Conservation (phyloP, 768 basidiomycete species). For the Leccinellum albellum region DNA sequence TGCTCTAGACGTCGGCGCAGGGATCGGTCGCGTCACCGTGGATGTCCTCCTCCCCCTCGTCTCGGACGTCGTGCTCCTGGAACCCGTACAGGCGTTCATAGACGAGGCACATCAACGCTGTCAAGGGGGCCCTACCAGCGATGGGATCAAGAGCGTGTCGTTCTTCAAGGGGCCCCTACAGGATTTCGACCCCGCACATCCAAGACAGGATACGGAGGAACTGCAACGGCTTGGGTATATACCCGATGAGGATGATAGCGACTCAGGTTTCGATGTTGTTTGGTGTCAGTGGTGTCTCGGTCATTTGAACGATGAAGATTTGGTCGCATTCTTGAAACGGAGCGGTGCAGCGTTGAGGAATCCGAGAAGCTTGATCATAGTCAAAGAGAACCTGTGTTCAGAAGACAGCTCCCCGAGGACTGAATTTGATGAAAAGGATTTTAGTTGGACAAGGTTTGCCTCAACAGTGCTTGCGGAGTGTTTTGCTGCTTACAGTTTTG, state of each 20-base stretch:
- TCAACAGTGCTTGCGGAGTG: neutral
- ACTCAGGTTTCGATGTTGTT: constrained; percentile 77
- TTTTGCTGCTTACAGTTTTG: constrained; percentile 2
- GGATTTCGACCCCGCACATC: constrained; percentile 65
- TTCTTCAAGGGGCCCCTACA: constrained; percentile 81
- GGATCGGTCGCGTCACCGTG: constrained; percentile 87
- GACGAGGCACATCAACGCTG: constrained; percentile 56
- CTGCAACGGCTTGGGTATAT: constrained; percentile 67
- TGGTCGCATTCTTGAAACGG: constrained; percentile 71
- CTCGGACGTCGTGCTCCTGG: constrained; percentile 82
- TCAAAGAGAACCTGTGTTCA: constrained; percentile 88
- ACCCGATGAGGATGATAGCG: constrained; percentile 51
- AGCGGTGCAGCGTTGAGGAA: constrained; percentile 58
- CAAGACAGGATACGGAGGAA: constrained; percentile 36
- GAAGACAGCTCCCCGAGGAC: constrained; percentile 52
- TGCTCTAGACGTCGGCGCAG: constrained; percentile 91
- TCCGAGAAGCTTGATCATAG: constrained; percentile 62
- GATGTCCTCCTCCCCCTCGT: constrained; percentile 88
- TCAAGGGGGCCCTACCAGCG: constrained; percentile 36
- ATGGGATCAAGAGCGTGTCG: constrained; percentile 64
- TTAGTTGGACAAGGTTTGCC: constrained; percentile 78
- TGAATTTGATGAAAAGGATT: constrained; percentile 82
- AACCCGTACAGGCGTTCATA: constrained; percentile 81
- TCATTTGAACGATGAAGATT: constrained; percentile 73
- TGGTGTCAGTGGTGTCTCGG: constrained; percentile 99